A percentile compares a stretch with the other conserved stretches of the same genome.
Conservation (phyloP, 2,329 filamentous ascomycete genomes). For the Penicillium sp. region DNA sequence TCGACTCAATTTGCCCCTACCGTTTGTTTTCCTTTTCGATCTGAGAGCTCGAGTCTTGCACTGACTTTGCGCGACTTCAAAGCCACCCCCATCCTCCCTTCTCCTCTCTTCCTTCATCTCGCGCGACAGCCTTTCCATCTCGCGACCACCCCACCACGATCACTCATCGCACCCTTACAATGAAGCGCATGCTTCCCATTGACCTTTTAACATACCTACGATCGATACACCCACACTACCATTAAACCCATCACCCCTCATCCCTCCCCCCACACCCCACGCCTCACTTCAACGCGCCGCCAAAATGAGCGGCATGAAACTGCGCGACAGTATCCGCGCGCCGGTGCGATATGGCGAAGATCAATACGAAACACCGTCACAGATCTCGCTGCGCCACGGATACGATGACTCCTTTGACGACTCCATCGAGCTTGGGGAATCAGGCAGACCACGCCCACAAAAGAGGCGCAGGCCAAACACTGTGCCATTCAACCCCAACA, state of each 20-base stretch:
- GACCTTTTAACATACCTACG: not conserved
- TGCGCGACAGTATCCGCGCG: slow-evolving; percentile 33
- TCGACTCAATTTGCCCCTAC: not conserved
- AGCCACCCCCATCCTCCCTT: not conserved
- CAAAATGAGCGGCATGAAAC: slow-evolving; percentile 30
- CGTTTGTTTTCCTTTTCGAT: not conserved
- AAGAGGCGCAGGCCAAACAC: slow-evolving; percentile 1
- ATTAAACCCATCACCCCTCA: not conserved
- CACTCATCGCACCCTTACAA: not conserved
- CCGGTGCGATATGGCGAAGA: slow-evolving; percentile 33
- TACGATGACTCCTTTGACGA: not conserved
- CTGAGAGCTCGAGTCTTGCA: not conserved
- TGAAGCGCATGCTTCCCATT: not conserved
- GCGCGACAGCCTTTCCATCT: not conserved
- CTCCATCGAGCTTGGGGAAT: not conserved
- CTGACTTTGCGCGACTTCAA: not conserved
- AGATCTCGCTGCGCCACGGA: not conserved
- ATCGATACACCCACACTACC: not conserved
- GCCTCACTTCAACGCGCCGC: not conserved
- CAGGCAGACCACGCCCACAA: not conserved
- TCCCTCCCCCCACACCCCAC: not conserved
- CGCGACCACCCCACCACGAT: not conserved
- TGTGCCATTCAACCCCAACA: slow-evolving; percentile 37
- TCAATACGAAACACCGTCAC: slow-evolving; percentile 16
- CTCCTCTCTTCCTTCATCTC: not conserved